Conservation (phyloP, 108 stramenopile species). For the Schizochytrium sp. region DNA sequence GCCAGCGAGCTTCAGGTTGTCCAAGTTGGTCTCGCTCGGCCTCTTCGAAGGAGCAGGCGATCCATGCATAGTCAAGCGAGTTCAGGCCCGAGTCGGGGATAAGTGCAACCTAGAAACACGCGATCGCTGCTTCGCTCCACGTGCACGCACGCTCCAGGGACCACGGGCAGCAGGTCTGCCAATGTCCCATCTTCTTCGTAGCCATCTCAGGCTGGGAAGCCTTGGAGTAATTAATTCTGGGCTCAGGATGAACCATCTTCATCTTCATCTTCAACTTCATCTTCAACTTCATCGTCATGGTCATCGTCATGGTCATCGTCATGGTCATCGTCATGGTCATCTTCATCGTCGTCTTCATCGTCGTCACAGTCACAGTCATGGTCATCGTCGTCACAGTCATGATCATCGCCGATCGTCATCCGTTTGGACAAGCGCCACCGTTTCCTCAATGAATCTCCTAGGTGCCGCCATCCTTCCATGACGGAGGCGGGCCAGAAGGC, state of each 20-base stretch:
- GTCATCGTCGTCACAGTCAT: not conserved
- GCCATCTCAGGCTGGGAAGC: not conserved
- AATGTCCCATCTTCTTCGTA: not conserved
- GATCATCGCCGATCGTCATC: no score
- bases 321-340: not conserved
- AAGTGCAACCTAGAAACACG: no score
- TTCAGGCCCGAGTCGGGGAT: no score
- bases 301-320: not conserved
- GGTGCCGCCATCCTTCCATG: no score
- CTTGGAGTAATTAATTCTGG: not conserved
- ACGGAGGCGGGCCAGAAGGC: no score
- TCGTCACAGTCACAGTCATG: not conserved
- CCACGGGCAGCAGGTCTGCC: not conserved
- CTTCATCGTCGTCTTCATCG: not conserved
- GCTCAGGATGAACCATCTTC: not conserved
- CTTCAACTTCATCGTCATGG: not conserved
- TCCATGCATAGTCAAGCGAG: no score
- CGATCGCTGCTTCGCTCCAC: not conserved
- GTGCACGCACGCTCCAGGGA: not conserved
- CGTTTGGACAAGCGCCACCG: no score
- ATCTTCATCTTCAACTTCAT: not conserved
- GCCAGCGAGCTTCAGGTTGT: no score
- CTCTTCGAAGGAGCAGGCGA: no score
- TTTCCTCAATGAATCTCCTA: no score
- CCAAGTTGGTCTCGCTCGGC: no score